Percentiles rank a stretch among this genome's conserved stretches.
phyloP scores from a whole-genome alignment of 306 rosid species.

The Cucurbita moschata region DNA sequence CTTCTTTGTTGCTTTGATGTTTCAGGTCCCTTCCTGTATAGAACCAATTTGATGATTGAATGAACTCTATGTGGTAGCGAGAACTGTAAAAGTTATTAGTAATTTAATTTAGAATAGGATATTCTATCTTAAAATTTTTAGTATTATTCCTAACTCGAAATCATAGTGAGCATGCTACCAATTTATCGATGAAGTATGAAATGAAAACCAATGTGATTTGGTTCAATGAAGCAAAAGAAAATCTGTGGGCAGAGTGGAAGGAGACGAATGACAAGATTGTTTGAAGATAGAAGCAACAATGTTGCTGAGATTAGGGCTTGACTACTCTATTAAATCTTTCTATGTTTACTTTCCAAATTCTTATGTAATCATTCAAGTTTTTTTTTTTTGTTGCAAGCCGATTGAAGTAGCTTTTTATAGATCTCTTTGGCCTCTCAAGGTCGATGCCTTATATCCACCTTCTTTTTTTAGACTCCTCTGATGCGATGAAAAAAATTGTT shows the following conservation, averaged over 20 bases:
- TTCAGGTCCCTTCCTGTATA: neutral
- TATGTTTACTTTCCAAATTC: neutral
- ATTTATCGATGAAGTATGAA: neutral
- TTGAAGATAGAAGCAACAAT: neutral
- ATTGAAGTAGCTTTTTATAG: no score
- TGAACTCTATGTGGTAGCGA: no score
- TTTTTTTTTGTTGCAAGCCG: neutral
- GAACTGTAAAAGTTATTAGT: no score
- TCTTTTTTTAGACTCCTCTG: neutral
- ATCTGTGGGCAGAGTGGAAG: no score
- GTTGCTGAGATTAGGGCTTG: neutral
- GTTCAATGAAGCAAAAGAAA: no score
- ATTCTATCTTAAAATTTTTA: neutral
- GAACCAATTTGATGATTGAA: no score
- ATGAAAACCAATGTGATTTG: no score
- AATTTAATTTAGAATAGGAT: neutral
- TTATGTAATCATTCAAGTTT: neutral
- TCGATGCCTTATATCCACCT: neutral
- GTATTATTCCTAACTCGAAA: neutral
- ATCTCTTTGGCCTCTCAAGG: neutral
- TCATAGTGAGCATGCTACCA: neutral
- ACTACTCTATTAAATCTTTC: neutral
- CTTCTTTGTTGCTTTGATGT: neutral
- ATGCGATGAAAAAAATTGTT: neutral
- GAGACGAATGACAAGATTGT: neutral